phyloP scores from a whole-genome alignment of 2,329 filamentous ascomycete genomes.

The Pestalotiopsis sp. region DNA sequence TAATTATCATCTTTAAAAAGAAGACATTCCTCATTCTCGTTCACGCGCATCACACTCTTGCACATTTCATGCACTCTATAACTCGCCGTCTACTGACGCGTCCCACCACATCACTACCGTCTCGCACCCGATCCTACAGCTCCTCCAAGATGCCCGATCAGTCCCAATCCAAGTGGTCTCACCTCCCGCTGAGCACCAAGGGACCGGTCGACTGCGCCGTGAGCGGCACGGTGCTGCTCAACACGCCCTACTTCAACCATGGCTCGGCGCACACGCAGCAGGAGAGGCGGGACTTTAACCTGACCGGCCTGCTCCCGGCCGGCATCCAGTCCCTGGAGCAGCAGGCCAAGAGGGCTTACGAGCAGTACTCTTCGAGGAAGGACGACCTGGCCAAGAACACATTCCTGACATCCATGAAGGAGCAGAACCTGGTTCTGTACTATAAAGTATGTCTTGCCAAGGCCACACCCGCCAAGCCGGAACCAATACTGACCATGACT shows the following conservation, averaged over 20 bases:
- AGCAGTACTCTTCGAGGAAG: conserved; percentile 69
- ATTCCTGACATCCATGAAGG: conserved; percentile 82
- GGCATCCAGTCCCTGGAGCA: conserved; percentile 75
- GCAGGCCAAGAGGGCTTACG: conserved; percentile 76
- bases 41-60: neutral
- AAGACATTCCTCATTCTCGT: neutral
- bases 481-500: neutral
- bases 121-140: conserved; percentile 17
- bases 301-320: conserved; percentile 73
- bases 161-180: conserved; percentile 39
- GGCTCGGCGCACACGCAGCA: conserved; percentile 74
- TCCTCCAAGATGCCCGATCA: conserved; percentile 27
- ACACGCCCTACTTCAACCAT: conserved; percentile 76
- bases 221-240: conserved; percentile 58
- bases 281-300: conserved; percentile 70
- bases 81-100: neutral
- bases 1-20: neutral
- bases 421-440: conserved; percentile 84
- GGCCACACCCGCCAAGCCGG: neutral
- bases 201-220: conserved; percentile 54
- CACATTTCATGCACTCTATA: neutral
- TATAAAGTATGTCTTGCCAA: conserved; percentile 57
- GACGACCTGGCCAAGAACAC: conserved; percentile 82
- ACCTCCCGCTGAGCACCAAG: conserved; percentile 49
- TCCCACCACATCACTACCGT: neutral